Conservation (phyloP, 2,329 filamentous ascomycete species). For the Neofusicoccum kwambonambiense region DNA sequence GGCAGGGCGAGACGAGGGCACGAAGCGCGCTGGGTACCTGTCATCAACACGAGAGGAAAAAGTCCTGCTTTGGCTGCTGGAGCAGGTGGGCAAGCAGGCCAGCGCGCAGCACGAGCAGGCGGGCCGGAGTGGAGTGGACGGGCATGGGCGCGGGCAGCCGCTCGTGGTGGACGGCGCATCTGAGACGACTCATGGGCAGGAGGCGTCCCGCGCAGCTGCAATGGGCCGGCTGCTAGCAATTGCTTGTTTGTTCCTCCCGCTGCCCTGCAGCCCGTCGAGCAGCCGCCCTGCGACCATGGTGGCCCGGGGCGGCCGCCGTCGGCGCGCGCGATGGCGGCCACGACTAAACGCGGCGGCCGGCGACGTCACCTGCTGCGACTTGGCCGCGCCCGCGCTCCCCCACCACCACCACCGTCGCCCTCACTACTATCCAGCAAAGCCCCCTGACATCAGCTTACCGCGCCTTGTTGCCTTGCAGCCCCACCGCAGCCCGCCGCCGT, state of each 20-base stretch:
- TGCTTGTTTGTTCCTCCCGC: neutral
- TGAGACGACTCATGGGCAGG: too few relatives aligned
- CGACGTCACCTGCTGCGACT: neutral
- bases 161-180: too few relatives aligned
- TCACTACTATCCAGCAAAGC: neutral
- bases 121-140: too few relatives aligned
- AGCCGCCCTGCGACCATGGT: neutral
- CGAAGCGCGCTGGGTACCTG: neutral
- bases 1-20: too few relatives aligned
- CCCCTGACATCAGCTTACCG: constrained; percentile 16
- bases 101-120: too few relatives aligned
- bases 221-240: too few relatives aligned
- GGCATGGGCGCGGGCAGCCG: neutral
- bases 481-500: neutral
- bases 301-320: neutral
- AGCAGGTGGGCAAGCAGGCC: too few relatives aligned
- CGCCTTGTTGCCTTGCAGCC: neutral
- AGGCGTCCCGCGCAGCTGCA: too few relatives aligned
- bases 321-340: neutral
- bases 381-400: too few relatives aligned
- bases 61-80: too few relatives aligned
- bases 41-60: neutral
- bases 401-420: neutral
- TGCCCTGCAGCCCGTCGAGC: neutral
- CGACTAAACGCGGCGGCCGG: neutral